These are phyloP conservation scores for Shiraia bambusicola DNA, from an alignment of 2,329 filamentous ascomycete species.

Conservation along the genomic window DNA sequence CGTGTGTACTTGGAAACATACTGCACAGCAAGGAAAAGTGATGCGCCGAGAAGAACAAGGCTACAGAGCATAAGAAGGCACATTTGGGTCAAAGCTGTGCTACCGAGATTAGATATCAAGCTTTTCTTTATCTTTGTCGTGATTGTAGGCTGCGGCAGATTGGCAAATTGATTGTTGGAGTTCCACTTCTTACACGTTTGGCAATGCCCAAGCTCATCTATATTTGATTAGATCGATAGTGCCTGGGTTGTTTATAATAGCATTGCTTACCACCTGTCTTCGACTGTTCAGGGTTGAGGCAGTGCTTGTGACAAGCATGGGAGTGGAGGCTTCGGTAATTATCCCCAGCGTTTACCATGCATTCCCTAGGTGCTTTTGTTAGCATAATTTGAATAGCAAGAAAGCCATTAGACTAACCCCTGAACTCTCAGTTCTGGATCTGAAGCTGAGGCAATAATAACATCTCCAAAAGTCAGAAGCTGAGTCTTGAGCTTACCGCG, in stretches of 20 bases:
- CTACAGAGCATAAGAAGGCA: conserved; percentile 24
- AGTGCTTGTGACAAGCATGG: conserved; percentile 38
- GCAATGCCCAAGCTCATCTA: conserved; percentile 37
- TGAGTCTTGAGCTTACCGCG: conserved; percentile 32
- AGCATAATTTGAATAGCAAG: too few relatives aligned
- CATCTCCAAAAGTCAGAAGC: conserved; percentile 34
- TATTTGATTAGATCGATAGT: neutral
- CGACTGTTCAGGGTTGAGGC: conserved; percentile 20
- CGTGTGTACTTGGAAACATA: conserved; percentile 7
- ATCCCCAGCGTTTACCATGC: conserved; percentile 36
- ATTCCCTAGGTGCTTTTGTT: conserved; percentile 20
- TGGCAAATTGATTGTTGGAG: conserved; percentile 18
- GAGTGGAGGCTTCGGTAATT: conserved; percentile 22
- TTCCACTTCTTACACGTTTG: conserved; percentile 36
- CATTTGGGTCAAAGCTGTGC: conserved; percentile 36
- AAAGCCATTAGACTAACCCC: conserved; percentile 7
- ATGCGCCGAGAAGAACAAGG: conserved; percentile 21
- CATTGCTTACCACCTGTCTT: conserved; percentile 19
- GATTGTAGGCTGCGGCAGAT: conserved; percentile 29
- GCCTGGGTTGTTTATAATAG: neutral
- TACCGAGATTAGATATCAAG: conserved; percentile 32
- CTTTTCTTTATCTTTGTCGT: conserved; percentile 36
- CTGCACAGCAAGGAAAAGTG: conserved; percentile 20
- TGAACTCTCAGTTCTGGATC: conserved; percentile 30
- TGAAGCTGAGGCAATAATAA: conserved; percentile 32